Percentiles rank a stretch among this genome's conserved stretches.
phyloP scores from a whole-genome alignment of 176 grass and related monocot species.

The Metroxylon sagu region DNA sequence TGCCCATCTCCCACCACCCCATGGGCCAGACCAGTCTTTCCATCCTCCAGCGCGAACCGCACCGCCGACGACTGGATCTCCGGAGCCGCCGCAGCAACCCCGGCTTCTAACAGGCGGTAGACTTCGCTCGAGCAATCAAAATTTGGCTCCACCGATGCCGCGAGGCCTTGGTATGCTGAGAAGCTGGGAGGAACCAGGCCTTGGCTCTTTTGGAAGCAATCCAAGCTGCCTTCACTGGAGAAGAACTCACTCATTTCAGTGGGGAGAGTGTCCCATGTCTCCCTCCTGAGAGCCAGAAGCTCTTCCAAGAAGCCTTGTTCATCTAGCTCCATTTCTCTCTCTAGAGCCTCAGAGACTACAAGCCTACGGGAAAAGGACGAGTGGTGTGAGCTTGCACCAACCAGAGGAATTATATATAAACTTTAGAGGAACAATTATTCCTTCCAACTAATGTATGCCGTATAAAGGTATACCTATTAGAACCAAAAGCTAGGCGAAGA shows the following conservation, averaged over 20 bases:
- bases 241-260: slow-evolving; percentile 64
- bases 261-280: slow-evolving; percentile 47
- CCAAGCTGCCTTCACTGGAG: slow-evolving; percentile 36
- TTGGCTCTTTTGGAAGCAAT: slow-evolving; percentile 62
- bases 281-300: slow-evolving; percentile 62
- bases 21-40: slow-evolving; percentile 7
- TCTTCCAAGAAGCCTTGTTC: slow-evolving; percentile 90
- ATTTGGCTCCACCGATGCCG: slow-evolving; percentile 1
- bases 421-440: slow-evolving; percentile 56
- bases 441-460: slow-evolving; percentile 26
- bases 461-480: background rate
- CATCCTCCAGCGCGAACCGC: slow-evolving; percentile 9
- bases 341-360: background rate
- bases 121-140: slow-evolving; percentile 83
- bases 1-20: background rate
- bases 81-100: slow-evolving; percentile 6
- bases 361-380: background rate
- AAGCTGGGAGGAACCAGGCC: slow-evolving; percentile 51
- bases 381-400: background rate
- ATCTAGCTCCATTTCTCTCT: slow-evolving; percentile 56
- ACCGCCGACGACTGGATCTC: slow-evolving; percentile 51
- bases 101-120: slow-evolving; percentile 29
- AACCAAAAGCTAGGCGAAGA: background rate
- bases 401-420: slow-evolving; percentile 27
- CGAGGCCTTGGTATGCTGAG: slow-evolving; percentile 30